These are phyloP conservation scores for Mycena latifolia DNA, from an alignment of 768 basidiomycete species.

Conservation along the genomic window DNA sequence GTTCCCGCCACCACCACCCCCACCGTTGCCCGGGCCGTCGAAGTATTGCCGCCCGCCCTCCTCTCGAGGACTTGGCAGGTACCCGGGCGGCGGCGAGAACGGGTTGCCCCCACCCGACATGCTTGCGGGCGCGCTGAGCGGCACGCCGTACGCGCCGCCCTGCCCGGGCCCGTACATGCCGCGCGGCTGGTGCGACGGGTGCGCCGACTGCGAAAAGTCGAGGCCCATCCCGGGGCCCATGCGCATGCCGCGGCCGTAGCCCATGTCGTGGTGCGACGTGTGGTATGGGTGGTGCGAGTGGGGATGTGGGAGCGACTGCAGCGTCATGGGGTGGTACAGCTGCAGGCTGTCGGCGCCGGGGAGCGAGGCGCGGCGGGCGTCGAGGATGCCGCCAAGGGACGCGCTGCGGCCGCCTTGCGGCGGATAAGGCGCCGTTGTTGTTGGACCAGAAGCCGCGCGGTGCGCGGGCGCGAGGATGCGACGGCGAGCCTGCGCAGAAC, in stretches of 20 bases:
- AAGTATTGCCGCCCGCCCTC: conserved; percentile 32
- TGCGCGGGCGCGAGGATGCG: conserved; percentile 88
- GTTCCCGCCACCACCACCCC: conserved; percentile 18
- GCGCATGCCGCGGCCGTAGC: conserved; percentile 51
- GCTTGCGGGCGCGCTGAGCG: conserved; percentile 35
- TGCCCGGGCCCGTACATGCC: conserved; percentile 24
- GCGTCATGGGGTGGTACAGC: conserved; percentile 83
- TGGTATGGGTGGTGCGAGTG: conserved; percentile 52
- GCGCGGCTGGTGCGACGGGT: conserved; percentile 28
- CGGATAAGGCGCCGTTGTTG: conserved; percentile 82
- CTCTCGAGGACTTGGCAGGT: conserved; percentile 35
- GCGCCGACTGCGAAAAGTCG: conserved; percentile 49
- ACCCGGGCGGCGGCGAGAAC: conserved; percentile 31
- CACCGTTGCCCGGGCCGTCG: conserved; percentile 19
- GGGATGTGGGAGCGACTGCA: conserved; percentile 69
- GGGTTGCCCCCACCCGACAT: conserved; percentile 27
- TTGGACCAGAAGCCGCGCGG: conserved; percentile 79
- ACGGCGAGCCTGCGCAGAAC: conserved; percentile 71
- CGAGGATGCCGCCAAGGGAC: conserved; percentile 53
- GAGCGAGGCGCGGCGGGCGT: conserved; percentile 73
- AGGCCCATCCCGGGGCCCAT: conserved; percentile 50
- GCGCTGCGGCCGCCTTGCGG: conserved; percentile 55
- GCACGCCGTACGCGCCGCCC: conserved; percentile 34
- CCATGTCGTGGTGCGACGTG: conserved; percentile 45
- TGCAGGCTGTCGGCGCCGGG: conserved; percentile 76